phyloP scores from a whole-genome alignment of 441 rosid genomes.

The Adansonia madagascariensis region DNA sequence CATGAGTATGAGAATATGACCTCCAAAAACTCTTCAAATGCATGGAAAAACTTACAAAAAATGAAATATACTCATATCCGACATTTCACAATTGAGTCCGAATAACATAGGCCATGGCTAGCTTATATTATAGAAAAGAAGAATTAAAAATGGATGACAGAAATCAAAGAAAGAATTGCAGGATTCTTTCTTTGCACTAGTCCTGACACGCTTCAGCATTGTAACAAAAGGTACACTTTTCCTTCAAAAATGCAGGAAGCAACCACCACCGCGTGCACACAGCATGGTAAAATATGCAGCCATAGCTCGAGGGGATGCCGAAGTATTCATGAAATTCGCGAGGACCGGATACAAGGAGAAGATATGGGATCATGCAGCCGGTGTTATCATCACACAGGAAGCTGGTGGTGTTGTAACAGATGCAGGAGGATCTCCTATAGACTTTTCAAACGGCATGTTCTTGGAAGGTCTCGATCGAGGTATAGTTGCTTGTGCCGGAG shows the following conservation, averaged over 20 bases:
- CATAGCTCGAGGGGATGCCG: slow-evolving; percentile 75
- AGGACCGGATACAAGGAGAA: slow-evolving; percentile 72
- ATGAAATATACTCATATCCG: no score
- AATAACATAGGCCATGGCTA: neutral
- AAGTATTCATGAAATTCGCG: slow-evolving; percentile 70
- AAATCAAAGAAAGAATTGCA: no score
- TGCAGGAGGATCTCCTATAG: slow-evolving; percentile 51
- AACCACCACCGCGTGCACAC: slow-evolving; percentile 55
- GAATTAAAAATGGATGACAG: neutral
- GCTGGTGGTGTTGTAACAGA: slow-evolving; percentile 68
- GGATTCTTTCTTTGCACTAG: no score
- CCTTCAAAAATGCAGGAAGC: slow-evolving; percentile 46
- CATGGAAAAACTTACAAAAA: no score
- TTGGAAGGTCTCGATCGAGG: slow-evolving; percentile 70
- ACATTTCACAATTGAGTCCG: no score
- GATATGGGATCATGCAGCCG: slow-evolving; percentile 79
- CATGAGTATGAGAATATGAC: no score
- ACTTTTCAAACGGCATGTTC: slow-evolving; percentile 60
- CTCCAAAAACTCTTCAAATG: no score
- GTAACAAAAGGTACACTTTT: neutral
- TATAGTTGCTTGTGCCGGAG: slow-evolving; percentile 53
- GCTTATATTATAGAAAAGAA: neutral
- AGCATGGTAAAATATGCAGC: slow-evolving; percentile 80
- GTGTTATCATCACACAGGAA: slow-evolving; percentile 61
- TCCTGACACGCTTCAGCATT: neutral